Base-by-base conservation (phyloP, 352 stramenopile species). In the Lagenidium giganteum region DNA sequence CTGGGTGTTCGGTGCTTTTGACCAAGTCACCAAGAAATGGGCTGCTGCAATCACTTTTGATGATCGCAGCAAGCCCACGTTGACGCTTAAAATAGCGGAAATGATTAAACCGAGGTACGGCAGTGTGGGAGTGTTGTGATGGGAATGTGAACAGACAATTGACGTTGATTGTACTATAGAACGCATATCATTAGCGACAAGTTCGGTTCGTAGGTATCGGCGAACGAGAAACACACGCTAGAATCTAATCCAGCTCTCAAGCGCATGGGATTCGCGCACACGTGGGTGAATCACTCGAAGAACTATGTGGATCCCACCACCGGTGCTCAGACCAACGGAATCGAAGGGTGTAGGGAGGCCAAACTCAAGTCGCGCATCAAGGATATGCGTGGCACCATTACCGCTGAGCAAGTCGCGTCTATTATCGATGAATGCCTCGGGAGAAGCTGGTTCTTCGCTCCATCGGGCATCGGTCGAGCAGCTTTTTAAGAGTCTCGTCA, bases 1-100 rank as follows among this genome's bases (percentile, higher is more conserved):
- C 3, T 60, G 52, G 57, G 26, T 63, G 12, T 63, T 67, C 21
- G 52, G 47, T 14, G 47, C 38, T 0, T 37, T 63, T 1, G 50
- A 66, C 3, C 27, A 42, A 1, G 30, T 31, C 1, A 66, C 40
- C 0, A 42, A 47, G 3, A 42, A 47, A 8, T 63, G 47, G 47
- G 62, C 63, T 34, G 51, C 33, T 2, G 32, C 33, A 0, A 41
- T 54, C 21, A 45, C 41, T 13, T 43, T 33, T 14, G 46, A 54
- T n/a, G 49, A 61, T 17, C 34, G 44, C 6, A 61, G 40, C 1
- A 57, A 63, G 32, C 17, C 24, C 1, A 56, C 50, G 8, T 27
- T 60, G 2, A 36, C 11, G 14, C 9, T 20, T 12, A 13, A 41
- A 20, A 41, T 41, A n/a, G 34, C 34, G 7, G 11, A 18, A n/a